Conservation (phyloP, 192 early-diverging fungal species). For the Coemansia sp. region DNA sequence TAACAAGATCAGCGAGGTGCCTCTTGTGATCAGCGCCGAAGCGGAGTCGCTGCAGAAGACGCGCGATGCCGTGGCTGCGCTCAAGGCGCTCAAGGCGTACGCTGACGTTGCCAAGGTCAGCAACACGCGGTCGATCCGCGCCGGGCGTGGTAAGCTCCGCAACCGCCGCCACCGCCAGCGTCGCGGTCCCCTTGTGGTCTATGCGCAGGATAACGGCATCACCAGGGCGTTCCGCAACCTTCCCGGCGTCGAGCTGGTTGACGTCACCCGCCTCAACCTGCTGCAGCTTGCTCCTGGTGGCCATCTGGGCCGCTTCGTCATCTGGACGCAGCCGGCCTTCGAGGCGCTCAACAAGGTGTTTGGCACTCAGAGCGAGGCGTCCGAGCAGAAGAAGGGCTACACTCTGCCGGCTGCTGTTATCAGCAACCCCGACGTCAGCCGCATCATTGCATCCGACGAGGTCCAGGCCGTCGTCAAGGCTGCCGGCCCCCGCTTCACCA, state of each 20-base stretch:
- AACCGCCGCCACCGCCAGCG: conserved; percentile 96
- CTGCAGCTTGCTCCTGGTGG: conserved; percentile 98
- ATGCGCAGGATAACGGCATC: conserved; percentile 92
- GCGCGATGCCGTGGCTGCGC: conserved; percentile 88
- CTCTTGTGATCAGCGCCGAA: conserved; percentile 81
- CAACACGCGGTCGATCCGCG: conserved; percentile 94
- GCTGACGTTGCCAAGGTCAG: conserved; percentile 93
- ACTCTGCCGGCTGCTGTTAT: conserved; percentile 85
- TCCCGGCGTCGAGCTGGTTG: conserved; percentile 94
- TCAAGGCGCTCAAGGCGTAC: conserved; percentile 93
- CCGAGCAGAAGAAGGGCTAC: conserved; percentile 90
- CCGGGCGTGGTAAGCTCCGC: conserved; percentile 95
- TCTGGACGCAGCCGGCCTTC: conserved; percentile 97
- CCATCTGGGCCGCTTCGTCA: conserved; percentile 98
- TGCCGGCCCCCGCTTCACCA: conserved; percentile 76
- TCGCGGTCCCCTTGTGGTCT: conserved; percentile 96
- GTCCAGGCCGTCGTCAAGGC: conserved; percentile 91
- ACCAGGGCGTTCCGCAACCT: conserved; percentile 97
- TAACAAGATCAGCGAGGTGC: conserved; percentile 89
- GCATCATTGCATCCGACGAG: conserved; percentile 96
- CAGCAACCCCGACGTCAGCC: conserved; percentile 91
- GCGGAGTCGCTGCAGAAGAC: conserved; percentile 87
- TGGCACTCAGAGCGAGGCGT: conserved; percentile 79
- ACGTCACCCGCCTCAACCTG: conserved; percentile 91
- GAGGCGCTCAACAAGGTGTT: conserved; percentile 90